Evolutionary conservation across 768 basidiomycete species (phyloP).

Genomic region (Rhizopogon vinicolor): DNA sequence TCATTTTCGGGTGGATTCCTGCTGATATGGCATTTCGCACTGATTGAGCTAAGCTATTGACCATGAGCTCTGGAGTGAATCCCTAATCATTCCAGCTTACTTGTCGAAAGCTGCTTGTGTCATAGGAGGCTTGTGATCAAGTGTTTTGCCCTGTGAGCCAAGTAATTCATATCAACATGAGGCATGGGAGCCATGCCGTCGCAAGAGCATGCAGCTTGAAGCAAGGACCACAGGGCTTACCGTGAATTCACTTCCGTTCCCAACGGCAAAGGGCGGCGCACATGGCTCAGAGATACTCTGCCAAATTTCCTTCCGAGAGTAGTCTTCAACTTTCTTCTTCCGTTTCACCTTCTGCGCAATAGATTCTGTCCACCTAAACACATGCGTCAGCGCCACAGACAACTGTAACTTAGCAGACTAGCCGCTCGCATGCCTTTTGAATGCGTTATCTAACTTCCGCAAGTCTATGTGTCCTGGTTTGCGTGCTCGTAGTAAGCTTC

Average conservation of each 20-base stretch:
- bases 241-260: slow-evolving; percentile 17
- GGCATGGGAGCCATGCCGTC: not conserved
- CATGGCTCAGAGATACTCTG: slow-evolving; percentile 77
- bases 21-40: slow-evolving; percentile 67
- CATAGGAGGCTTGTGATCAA: slow-evolving; percentile 79
- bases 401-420: not conserved
- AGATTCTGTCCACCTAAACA: slow-evolving; percentile 73
- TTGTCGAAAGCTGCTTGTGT: slow-evolving; percentile 65
- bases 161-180: slow-evolving; percentile 1
- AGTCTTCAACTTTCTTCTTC: slow-evolving; percentile 65
- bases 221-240: slow-evolving; percentile 10
- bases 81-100: slow-evolving; percentile 36
- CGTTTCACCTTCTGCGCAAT: slow-evolving; percentile 83
- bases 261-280: slow-evolving; percentile 28
- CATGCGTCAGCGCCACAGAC: not conserved
- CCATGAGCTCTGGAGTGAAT: slow-evolving; percentile 8
- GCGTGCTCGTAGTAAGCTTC: slow-evolving; percentile 23
- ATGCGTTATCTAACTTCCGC: slow-evolving; percentile 74
- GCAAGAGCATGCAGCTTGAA: not conserved
- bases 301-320: slow-evolving; percentile 69
- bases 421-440: slow-evolving; percentile 55
- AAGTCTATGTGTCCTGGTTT: slow-evolving; percentile 72
- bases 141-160: slow-evolving; percentile 57
- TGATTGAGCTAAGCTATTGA: slow-evolving; percentile 51
- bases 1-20: slow-evolving; percentile 89